These are phyloP conservation scores for Wilcoxina mikolae DNA, from an alignment of 495 filamentous ascomycete species.

Conservation along the genomic window DNA sequence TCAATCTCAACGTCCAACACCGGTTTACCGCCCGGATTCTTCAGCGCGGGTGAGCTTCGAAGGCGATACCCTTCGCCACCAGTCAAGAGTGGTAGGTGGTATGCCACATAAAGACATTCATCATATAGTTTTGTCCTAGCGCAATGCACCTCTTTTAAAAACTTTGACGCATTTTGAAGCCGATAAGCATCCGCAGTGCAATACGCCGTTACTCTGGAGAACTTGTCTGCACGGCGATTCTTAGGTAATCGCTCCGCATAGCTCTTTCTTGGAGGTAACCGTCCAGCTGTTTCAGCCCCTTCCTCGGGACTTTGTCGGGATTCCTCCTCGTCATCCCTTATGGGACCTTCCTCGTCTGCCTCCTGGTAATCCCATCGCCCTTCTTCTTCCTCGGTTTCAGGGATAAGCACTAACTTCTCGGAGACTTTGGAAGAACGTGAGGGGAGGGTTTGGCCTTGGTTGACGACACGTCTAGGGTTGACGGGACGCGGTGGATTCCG, in stretches of 20 bases:
- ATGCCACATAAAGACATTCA: conserved; percentile 91
- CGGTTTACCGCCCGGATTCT: conserved; percentile 82
- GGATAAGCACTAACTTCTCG: conserved; percentile 89
- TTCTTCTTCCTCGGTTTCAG: conserved; percentile 58
- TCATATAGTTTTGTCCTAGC: conserved; percentile 97
- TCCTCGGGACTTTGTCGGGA: conserved; percentile 39
- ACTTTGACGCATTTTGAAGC: conserved; percentile 68
- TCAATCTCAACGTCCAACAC: conserved; percentile 94
- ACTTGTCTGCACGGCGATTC: conserved; percentile 65
- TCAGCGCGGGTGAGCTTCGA: conserved; percentile 76
- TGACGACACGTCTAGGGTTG: conserved; percentile 37
- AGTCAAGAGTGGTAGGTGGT: conserved; percentile 76
- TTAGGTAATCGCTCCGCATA: conserved; percentile 94
- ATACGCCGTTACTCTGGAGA: conserved; percentile 85
- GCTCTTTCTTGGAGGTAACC: conserved; percentile 49
- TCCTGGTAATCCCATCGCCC: conserved; percentile 36
- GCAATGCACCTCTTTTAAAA: conserved; percentile 77
- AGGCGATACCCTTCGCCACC: conserved; percentile 75
- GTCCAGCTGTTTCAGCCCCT: conserved; percentile 11
- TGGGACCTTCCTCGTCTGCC: conserved; percentile 46
- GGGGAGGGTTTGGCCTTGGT: conserved; percentile 56
- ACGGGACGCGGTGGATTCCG: conserved; percentile 31
- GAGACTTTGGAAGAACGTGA: conserved; percentile 79
- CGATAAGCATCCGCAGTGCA: conserved; percentile 90
- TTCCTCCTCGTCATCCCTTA: conserved; percentile 66